A percentile compares a stretch with the other conserved stretches of the same genome.
Evolutionary conservation across 225 moss, liverwort and hornwort genomes (phyloP).

Genomic region (Marchantia paleacea): DNA sequence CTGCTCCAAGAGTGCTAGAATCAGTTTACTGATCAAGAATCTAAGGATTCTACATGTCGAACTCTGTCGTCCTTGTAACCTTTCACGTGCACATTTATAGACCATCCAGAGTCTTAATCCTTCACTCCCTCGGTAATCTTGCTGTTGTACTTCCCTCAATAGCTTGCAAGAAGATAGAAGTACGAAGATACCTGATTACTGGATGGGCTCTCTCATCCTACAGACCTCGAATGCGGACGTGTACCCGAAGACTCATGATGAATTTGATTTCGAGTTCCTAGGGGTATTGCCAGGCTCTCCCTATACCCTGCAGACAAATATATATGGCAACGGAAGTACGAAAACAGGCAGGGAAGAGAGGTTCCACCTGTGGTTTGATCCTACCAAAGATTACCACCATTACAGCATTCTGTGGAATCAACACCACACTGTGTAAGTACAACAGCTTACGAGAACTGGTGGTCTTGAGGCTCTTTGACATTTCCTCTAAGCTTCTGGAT

Average conservation of each 20-base stretch:
- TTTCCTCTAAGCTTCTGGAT: background rate
- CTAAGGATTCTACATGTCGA: background rate
- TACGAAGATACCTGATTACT: background rate
- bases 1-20: background rate
- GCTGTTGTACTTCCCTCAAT: background rate
- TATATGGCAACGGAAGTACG: constrained; percentile 75
- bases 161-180: background rate
- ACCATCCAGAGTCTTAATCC: background rate
- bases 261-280: constrained; percentile 90
- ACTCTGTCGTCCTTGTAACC: background rate
- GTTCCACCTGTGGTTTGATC: constrained; percentile 94
- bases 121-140: background rate
- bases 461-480: background rate
- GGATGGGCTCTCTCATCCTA: background rate
- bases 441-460: constrained; percentile 1
- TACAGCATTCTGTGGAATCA: constrained; percentile 89
- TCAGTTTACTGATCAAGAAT: background rate
- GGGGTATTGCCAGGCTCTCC: constrained; percentile 75
- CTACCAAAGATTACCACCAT: constrained; percentile 72
- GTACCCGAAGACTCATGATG: constrained; percentile 70
- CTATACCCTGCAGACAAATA: constrained; percentile 84
- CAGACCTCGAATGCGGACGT: constrained; percentile 82
- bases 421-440: constrained; percentile 75
- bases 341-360: constrained; percentile 81
- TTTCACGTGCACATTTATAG: background rate